Conservation (phyloP, 192 early-diverging fungal species). For the Backusella parvicylindrica region DNA sequence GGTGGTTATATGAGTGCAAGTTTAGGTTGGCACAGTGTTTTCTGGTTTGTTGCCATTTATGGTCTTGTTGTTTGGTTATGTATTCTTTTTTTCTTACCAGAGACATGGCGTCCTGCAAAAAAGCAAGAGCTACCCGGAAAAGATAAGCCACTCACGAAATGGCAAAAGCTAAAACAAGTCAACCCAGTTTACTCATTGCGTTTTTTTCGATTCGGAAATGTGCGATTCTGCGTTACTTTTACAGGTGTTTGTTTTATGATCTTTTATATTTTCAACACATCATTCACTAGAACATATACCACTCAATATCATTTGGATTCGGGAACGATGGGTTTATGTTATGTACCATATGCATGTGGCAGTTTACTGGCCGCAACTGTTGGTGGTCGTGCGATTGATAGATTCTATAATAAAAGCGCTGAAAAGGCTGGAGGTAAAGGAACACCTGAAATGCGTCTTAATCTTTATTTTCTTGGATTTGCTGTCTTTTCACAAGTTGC, state of each 20-base stretch:
- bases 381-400: conserved; percentile 21
- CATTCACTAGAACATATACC: conserved; percentile 29
- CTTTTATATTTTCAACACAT: conserved; percentile 30
- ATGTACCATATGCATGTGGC: conserved; percentile 28
- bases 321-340: conserved; percentile 32
- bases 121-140: not conserved
- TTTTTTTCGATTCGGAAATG: conserved; percentile 16
- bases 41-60: conserved; percentile 30
- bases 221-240: conserved; percentile 17
- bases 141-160: not conserved
- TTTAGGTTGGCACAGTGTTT: conserved; percentile 31
- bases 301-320: conserved; percentile 30
- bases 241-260: conserved; percentile 25
- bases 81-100: conserved; percentile 34
- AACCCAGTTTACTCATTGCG: conserved; percentile 26
- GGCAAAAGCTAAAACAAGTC: not conserved
- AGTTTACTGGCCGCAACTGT: conserved; percentile 13
- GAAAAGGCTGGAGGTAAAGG: conserved; percentile 5
- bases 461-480: conserved; percentile 10
- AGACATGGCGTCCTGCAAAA: conserved; percentile 23
- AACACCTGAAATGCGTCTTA: conserved; percentile 29
- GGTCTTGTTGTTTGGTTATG: conserved; percentile 4
- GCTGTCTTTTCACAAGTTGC: conserved; percentile 9
- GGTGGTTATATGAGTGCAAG: conserved; percentile 31
- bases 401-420: conserved; percentile 19